Evolutionary conservation across 129 eudicot species (phyloP).

Genomic region (Ambrosia artemisiifolia): DNA sequence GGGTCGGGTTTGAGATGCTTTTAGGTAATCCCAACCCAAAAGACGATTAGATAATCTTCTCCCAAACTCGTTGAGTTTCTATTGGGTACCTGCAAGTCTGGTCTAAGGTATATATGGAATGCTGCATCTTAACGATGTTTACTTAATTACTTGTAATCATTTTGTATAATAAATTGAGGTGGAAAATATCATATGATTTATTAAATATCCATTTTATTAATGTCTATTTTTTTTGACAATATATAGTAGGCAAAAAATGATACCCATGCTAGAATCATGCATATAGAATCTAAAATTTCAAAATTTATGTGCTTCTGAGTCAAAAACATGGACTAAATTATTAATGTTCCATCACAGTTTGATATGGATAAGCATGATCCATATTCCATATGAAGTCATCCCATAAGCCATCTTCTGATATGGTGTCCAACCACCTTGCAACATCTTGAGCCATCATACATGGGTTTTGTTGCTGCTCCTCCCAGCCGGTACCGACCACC

Average conservation of each 20-base stretch:
- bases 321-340: conserved; percentile 25
- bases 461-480: conserved; percentile 30
- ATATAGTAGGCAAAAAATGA: not conserved
- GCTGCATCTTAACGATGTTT: too few species aligned
- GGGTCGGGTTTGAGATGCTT: too few species aligned
- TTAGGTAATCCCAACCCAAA: too few species aligned
- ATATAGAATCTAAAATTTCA: not conserved
- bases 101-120: too few species aligned
- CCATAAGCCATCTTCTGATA: conserved; percentile 42
- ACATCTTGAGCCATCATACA: conserved; percentile 36
- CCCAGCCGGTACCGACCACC: not conserved
- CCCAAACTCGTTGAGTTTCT: too few species aligned
- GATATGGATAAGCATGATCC: conserved; percentile 25
- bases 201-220: too few species aligned
- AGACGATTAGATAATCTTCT: too few species aligned
- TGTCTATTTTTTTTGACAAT: too few species aligned
- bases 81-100: too few species aligned
- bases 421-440: conserved; percentile 30
- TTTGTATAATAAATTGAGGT: too few species aligned
- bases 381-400: conserved; percentile 46
- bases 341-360: conserved; percentile 23
- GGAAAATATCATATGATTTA: too few species aligned
- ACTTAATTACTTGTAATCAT: too few species aligned
- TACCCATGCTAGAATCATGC: conserved; percentile 10
- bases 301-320: not conserved